Evolutionary conservation across 768 basidiomycete species (phyloP), one percentile per base, ranked within the genome.

Genomic region (Gymnopilus dilepis): DNA sequence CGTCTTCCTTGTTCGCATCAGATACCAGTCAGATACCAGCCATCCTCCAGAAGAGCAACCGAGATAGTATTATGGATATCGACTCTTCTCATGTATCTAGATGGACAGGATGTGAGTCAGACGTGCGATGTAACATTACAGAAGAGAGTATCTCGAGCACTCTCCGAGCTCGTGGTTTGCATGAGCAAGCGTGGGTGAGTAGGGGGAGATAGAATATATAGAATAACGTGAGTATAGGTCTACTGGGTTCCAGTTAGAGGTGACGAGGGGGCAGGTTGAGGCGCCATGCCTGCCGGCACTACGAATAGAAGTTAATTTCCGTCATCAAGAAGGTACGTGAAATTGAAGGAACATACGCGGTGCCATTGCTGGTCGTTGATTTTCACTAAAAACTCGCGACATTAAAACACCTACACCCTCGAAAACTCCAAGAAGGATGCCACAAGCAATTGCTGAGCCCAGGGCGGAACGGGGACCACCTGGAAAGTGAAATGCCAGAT

Each of bases 321-420:
- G 42, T 12, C 4, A 22, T 4, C 50, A 3, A 7, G n/a, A 12
- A 11, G n/a, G 15, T 24, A 28, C 17, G 6, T 31, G n/a, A 8
- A 30, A 30, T 9, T 31, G 34, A 11, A 6, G 45, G 33, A 19
- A 82, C 93, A 72, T 69, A 95, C 93, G 66, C 73, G 88, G 90
- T 62, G 91, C 88, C 76, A 92, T 79, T 72, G 91, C 90, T 66
- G 91, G 93, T 69, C 91, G 82, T 67, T 88, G 86, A 59, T 85
- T 86, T 72, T 93, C 92, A 70, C 90, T 91, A 75, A 97, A 91
- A 65, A 95, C 90, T 62, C 97, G 86, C 50, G 88, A 90, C 63
- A 98, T 80, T 24, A 99, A 82, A 7, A 99, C 96, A 67, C 97
- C 97, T 21, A 98, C 95, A 70, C 96, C 96, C 77, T 94, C 92